phyloP scores from a whole-genome alignment of 2,329 filamentous ascomycete genomes.

The Periconia sp. region DNA sequence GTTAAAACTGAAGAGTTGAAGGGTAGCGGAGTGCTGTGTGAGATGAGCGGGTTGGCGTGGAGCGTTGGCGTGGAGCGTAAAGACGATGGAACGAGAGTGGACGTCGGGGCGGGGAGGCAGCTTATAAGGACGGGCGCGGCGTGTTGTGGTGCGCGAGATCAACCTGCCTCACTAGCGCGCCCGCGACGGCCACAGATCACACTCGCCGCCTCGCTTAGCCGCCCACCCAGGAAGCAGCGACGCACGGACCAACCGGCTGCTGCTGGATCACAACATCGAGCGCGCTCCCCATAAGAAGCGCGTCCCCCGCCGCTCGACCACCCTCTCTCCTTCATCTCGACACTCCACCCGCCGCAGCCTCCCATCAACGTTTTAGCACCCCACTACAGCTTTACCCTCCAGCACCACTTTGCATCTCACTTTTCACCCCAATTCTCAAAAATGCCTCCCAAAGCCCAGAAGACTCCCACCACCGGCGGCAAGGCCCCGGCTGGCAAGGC shows the following conservation, averaged over 20 bases:
- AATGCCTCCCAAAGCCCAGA: conserved; percentile 99
- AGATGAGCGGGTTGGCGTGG: conserved; percentile 12
- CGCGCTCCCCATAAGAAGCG: conserved; percentile 50
- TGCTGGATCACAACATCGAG: conserved; percentile 48
- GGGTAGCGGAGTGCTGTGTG: conserved; percentile 20
- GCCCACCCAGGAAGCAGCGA: conserved; percentile 22
- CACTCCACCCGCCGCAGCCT: conserved; percentile 6
- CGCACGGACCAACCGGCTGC: conserved; percentile 38
- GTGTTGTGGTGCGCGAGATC: conserved; percentile 50
- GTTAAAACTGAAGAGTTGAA: conserved; percentile 36
- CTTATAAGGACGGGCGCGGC: conserved; percentile 49
- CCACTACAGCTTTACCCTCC: conserved; percentile 30
- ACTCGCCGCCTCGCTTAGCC: conserved; percentile 30
- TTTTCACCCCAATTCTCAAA: conserved; percentile 42
- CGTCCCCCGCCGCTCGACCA: conserved; percentile 47
- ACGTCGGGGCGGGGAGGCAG: conserved; percentile 42
- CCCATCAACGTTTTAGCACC: conserved; percentile 26
- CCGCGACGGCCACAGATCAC: conserved; percentile 34
- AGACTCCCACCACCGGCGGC: conserved; percentile 92
- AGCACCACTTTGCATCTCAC: conserved; percentile 25
- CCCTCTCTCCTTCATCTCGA: conserved; percentile 47
- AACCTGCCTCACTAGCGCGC: conserved; percentile 42
- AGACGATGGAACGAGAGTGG: conserved; percentile 50
- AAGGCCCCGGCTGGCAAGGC: conserved; percentile 86
- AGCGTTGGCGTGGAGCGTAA: conserved; percentile 37